Evolutionary conservation across 192 early-diverging fungal species (phyloP), one percentile per base, ranked within the genome.

Genomic region (Coemansia pectinata): DNA sequence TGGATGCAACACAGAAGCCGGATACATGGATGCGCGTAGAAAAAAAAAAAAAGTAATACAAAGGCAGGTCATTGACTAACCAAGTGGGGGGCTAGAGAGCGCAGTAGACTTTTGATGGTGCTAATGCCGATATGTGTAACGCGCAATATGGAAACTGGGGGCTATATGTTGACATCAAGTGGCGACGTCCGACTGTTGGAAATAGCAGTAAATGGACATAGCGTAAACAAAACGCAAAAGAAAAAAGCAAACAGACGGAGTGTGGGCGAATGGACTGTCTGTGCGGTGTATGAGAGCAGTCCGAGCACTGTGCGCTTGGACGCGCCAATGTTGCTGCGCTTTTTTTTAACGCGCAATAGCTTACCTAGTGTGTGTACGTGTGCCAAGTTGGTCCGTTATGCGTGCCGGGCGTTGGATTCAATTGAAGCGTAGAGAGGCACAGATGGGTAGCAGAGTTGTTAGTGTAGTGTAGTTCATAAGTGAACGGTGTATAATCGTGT

Each of bases 141-240:
- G 39, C 59, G 59, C 59, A 39, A 61, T 61, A 61, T 61, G 59
- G 59, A 61, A 61, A 61, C 59, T 61, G 59, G 59, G 59, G 31
- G 25, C 11, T 17, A 61, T 36, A 59, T 59, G 33, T 59, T 29
- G 57, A 36, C 33, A 36, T 31, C 33, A 61, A 40, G 21, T 61
- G 33, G 59, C 36, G 59, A 19, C 34, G 40, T 21, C 34, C 21
- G 36, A 23, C 59, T 61, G 59, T 3, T 11, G 33, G 36, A 19
- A 19, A 61, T 61, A 40, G 34, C 36, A 34, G 59, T 40, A 61
- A 61, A 40, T 40, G 59, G 10, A 14, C 59, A n/a, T 40, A 61
- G 19, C 34, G 36, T 40, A 40, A 61, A 40, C 59, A 61, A 61
- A 61, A 21, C n/a, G 29, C 10, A 40, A 40, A 61, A n/a, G 34